Percentiles rank a stretch among this genome's conserved stretches.
These are phyloP conservation scores for Geosmithia putterillii DNA, from an alignment of 2,329 filamentous ascomycete genomes.

Conservation along the genomic window DNA sequence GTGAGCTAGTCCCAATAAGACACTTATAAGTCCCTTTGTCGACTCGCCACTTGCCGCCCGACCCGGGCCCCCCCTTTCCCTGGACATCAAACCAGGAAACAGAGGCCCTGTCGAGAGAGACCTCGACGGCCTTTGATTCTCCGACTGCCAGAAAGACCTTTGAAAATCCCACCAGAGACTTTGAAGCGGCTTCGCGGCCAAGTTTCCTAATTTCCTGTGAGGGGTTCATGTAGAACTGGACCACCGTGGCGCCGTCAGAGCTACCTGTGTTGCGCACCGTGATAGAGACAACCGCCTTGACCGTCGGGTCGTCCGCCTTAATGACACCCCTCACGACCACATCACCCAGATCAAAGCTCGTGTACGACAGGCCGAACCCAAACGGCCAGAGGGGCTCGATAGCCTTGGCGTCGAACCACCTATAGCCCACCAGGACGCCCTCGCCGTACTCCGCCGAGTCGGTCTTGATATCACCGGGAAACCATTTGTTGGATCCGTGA, in stretches of 20 bases:
- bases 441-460: constrained; percentile 52
- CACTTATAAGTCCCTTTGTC: not conserved
- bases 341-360: constrained; percentile 40
- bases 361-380: constrained; percentile 64
- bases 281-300: not conserved
- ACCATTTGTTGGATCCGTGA: constrained; percentile 62
- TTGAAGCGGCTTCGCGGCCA: no score
- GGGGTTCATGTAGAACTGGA: constrained; percentile 35
- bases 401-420: constrained; percentile 53
- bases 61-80: no score
- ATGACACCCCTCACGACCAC: no score
- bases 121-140: constrained; percentile 14
- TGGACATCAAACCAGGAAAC: not conserved
- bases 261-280: constrained; percentile 44
- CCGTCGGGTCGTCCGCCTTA: not conserved
- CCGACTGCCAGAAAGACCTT: constrained; percentile 49
- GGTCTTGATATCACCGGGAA: constrained; percentile 49
- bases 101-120: not conserved
- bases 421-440: constrained; percentile 61
- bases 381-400: constrained; percentile 57
- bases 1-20: not conserved
- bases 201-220: not conserved
- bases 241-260: constrained; percentile 32
- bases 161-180: constrained; percentile 13
- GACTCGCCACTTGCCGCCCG: not conserved